Conservation (phyloP, 345 rosid genomes). For the Barbarea vulgaris region DNA sequence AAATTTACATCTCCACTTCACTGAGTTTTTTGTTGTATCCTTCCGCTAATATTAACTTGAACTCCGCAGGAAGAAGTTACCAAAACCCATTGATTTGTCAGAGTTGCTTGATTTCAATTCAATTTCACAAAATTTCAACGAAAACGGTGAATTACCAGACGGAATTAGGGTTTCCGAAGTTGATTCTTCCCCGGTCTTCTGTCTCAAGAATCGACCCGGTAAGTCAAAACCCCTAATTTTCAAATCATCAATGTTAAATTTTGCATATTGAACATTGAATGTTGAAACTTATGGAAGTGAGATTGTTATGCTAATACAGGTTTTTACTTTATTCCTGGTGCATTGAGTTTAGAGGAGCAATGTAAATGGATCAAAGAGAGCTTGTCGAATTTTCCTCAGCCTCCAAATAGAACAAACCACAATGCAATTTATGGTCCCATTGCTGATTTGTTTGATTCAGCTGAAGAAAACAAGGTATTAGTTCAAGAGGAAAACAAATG, state of each 20-base stretch:
- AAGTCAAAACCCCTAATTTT: background rate
- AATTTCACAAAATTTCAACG: constrained; percentile 48
- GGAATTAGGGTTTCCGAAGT: constrained; percentile 49
- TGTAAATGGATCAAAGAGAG: constrained; percentile 86
- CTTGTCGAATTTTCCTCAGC: constrained; percentile 70
- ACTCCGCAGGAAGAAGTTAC: constrained; percentile 68
- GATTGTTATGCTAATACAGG: constrained; percentile 47
- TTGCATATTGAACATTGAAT: background rate
- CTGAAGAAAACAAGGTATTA: constrained; percentile 56
- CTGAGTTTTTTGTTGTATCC: background rate
- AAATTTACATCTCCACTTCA: background rate
- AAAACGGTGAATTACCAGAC: constrained; percentile 51
- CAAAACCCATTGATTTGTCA: constrained; percentile 74
- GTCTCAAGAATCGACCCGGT: constrained; percentile 79
- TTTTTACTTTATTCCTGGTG: constrained; percentile 80
- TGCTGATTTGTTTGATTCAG: constrained; percentile 60
- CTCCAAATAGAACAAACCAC: constrained; percentile 91
- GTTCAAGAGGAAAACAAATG: constrained; percentile 57
- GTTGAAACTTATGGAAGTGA: constrained; percentile 19
- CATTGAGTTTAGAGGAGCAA: constrained; percentile 74
- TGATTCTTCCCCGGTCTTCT: constrained; percentile 51
- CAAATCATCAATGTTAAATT: background rate
- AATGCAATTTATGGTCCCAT: constrained; percentile 82
- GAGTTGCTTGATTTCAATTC: constrained; percentile 67
- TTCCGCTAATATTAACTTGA: background rate